Conservation (phyloP, 2,329 filamentous ascomycete genomes). For the Tolypocladium cylindrosporum region DNA sequence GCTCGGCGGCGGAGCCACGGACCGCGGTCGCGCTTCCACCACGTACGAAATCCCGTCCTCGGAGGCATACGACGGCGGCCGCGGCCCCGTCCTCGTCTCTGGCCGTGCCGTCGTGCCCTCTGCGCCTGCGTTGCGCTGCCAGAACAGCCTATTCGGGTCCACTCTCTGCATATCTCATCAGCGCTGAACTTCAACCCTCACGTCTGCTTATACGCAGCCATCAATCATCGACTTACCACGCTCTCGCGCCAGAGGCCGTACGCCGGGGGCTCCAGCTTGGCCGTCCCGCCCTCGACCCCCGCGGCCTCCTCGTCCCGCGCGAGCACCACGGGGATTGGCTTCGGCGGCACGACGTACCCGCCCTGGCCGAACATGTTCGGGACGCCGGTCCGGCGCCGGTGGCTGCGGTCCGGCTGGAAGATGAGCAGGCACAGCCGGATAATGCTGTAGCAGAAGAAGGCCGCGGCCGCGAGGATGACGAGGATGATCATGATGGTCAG, state of each 20-base stretch:
- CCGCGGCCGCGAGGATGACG: slow-evolving; percentile 60
- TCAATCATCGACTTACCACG: slow-evolving; percentile 48
- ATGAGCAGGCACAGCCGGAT: slow-evolving; percentile 63
- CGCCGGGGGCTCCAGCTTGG: slow-evolving; percentile 61
- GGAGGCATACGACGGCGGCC: slow-evolving; percentile 67
- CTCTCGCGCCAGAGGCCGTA: slow-evolving; percentile 80
- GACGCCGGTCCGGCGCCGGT: slow-evolving; percentile 8
- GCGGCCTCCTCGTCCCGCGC: slow-evolving; percentile 63
- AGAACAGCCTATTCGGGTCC: slow-evolving; percentile 72
- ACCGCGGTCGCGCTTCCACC: slow-evolving; percentile 54
- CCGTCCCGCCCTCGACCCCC: slow-evolving; percentile 42
- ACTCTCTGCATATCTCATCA: slow-evolving; percentile 42
- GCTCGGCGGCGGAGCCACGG: slow-evolving; percentile 40
- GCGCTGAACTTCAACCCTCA: background rate
- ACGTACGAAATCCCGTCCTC: slow-evolving; percentile 68
- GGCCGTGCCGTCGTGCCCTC: slow-evolving; percentile 11
- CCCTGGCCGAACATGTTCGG: slow-evolving; percentile 41
- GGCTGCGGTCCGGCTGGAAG: slow-evolving; percentile 33
- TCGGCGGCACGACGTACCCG: slow-evolving; percentile 59
- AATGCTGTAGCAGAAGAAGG: slow-evolving; percentile 73
- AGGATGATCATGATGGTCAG: slow-evolving; percentile 75
- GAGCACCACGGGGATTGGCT: slow-evolving; percentile 69
- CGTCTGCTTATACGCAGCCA: background rate
- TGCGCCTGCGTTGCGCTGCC: slow-evolving; percentile 54
- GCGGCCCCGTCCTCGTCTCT: slow-evolving; percentile 20